phyloP scores from a whole-genome alignment of 2,329 filamentous ascomycete species.

The Sporothrix phasma region DNA sequence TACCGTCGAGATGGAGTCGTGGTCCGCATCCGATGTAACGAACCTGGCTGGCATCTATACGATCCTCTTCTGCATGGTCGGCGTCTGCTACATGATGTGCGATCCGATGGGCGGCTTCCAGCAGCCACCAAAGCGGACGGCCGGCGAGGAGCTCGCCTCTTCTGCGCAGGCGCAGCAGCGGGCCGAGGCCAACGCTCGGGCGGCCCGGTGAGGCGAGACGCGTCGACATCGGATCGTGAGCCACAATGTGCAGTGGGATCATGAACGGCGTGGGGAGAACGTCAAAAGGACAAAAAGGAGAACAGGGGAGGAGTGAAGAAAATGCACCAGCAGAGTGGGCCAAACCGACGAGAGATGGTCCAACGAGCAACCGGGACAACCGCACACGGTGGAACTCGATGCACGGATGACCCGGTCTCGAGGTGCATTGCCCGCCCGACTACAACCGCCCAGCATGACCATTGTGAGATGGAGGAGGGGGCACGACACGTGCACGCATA shows the following conservation, averaged over 20 bases:
- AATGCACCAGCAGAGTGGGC: neutral
- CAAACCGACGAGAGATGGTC: neutral
- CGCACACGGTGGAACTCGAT: neutral
- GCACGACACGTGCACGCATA: too few relatives aligned
- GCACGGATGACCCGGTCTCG: neutral
- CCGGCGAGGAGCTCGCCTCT: neutral
- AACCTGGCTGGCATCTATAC: slow-evolving; percentile 16
- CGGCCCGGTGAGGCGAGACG: neutral
- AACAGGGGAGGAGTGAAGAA: too few relatives aligned
- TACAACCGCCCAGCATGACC: neutral
- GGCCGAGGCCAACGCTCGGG: neutral
- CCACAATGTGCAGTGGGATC: neutral
- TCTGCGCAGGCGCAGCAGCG: neutral
- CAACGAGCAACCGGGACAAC: neutral
- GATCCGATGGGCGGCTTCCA: slow-evolving; percentile 16
- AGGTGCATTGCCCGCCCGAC: neutral
- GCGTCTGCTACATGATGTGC: slow-evolving; percentile 16
- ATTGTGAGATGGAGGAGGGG: neutral
- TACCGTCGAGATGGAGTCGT: slow-evolving; percentile 1
- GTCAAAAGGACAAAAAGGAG: neutral
- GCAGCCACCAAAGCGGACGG: neutral
- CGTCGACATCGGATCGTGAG: neutral
- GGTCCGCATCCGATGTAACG: slow-evolving; percentile 8
- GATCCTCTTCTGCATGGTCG: slow-evolving; percentile 15
- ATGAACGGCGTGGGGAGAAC: neutral